Base-by-base conservation (phyloP, 192 early-diverging fungal genomes). In the Radiomyces spectabilis region DNA sequence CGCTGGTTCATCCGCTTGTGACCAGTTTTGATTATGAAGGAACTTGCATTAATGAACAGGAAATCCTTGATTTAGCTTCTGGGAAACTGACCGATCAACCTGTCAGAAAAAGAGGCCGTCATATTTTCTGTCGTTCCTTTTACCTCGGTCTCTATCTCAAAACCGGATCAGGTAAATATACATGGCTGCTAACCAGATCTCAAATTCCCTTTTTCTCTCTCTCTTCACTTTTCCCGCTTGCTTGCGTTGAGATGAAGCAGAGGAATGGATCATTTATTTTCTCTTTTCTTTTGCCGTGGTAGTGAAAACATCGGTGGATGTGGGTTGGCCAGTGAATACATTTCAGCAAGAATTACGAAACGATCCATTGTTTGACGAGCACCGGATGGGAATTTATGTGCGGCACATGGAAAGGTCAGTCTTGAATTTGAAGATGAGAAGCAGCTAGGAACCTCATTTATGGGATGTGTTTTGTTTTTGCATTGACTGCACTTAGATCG, bases 1-100 rank as follows among this genome's bases (percentile, higher is more conserved):
- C 74, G 13, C 24, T 85, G 18, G 86, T 79, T 10, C 86, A 88
- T 49, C 92, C 92, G 30, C 89, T 78, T 59, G 83, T 85, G 52
- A 81, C 88, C 62, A 74, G 81, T 53, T 79, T 80, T 41, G 76
- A 53, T 27, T 42, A 48, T 2, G 24, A 22, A 18, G 16, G n/a
- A 24, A 34, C 19, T 16, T 42, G 31, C 2, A 47, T 30, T 15
- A 44, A 35, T 41, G 51, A 44, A 6, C 37, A 13, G 16, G 39
- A 42, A 1, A 9, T 26, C n/a, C n/a, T n/a, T n/a, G n/a, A n/a
- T n/a, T n/a, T n/a, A n/a, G n/a, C n/a, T n/a, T n/a, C n/a, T n/a
- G n/a, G n/a, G n/a, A n/a, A n/a, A n/a, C n/a, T n/a, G n/a, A n/a
- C n/a, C n/a, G n/a, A n/a, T n/a, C n/a, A n/a, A n/a, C n/a, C n/a